phyloP scores from a whole-genome alignment of 331 rosid genomes.

The Phaseolus coccineus region DNA sequence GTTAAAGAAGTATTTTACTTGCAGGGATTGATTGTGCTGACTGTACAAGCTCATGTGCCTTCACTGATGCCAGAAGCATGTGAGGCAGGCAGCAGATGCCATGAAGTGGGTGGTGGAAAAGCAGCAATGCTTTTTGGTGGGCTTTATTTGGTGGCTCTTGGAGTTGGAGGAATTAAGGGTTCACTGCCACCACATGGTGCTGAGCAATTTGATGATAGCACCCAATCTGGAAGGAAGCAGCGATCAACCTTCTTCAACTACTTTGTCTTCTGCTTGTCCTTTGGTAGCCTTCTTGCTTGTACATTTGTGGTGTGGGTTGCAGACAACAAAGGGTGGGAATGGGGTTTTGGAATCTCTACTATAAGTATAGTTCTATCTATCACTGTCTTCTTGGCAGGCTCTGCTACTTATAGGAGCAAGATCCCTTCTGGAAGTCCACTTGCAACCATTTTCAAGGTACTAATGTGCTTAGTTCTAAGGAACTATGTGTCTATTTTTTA shows the following conservation, averaged over 20 bases:
- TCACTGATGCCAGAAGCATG: conserved; percentile 73
- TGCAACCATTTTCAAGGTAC: conserved; percentile 82
- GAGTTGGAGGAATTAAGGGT: conserved; percentile 97
- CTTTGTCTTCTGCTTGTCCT: conserved; percentile 80
- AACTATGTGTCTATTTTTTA: not conserved
- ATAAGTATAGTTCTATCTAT: conserved; percentile 72
- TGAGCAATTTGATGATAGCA: conserved; percentile 83
- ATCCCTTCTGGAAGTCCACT: conserved; percentile 90
- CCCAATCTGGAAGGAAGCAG: conserved; percentile 71
- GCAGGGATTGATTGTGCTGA: conserved; percentile 71
- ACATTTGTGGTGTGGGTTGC: conserved; percentile 96
- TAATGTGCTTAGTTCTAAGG: not conserved
- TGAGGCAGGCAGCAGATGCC: conserved; percentile 49
- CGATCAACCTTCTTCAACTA: conserved; percentile 96
- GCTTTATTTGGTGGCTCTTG: conserved; percentile 88
- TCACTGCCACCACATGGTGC: conserved; percentile 88
- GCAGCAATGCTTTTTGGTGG: conserved; percentile 76
- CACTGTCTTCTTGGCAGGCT: conserved; percentile 77
- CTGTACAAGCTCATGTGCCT: conserved; percentile 72
- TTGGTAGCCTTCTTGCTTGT: conserved; percentile 85
- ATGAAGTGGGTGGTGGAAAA: conserved; percentile 70
- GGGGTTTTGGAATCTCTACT: conserved; percentile 93
- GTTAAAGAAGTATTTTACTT: too few species aligned
- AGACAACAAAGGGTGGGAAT: conserved; percentile 95
- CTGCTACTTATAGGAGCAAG: conserved; percentile 74